Conservation (phyloP, 2,329 filamentous ascomycete genomes). For the Phyllosticta citrichinensis region DNA sequence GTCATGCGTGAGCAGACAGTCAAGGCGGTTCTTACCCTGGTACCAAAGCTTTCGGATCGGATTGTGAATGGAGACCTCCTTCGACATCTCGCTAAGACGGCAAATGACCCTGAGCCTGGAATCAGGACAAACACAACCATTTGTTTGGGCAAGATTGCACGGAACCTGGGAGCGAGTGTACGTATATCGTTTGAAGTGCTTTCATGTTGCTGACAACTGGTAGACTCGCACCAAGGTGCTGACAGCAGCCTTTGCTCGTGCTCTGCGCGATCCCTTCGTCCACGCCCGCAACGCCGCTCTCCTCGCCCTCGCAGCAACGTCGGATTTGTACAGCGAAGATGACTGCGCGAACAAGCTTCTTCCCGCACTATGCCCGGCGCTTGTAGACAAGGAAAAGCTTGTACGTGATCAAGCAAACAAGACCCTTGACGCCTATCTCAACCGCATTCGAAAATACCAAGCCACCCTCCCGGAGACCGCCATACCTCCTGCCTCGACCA, state of each 20-base stretch:
- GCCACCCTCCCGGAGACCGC: conserved; percentile 69
- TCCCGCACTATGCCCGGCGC: conserved; percentile 69
- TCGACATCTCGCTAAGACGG: conserved; percentile 84
- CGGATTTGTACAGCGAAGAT: conserved; percentile 78
- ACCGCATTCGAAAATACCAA: conserved; percentile 70
- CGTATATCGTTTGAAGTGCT: conserved; percentile 8
- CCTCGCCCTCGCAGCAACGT: conserved; percentile 74
- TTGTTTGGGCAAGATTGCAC: conserved; percentile 90
- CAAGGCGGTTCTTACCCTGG: conserved; percentile 81
- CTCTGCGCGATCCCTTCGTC: conserved; percentile 85
- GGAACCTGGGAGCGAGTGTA: conserved; percentile 62
- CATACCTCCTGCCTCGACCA: conserved; percentile 52
- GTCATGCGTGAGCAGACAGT: conserved; percentile 92
- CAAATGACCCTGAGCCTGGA: conserved; percentile 93
- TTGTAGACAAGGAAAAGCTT: conserved; percentile 92
- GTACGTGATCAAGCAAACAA: conserved; percentile 87
- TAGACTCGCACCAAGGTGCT: conserved; percentile 80
- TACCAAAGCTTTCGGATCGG: conserved; percentile 82
- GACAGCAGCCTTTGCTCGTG: conserved; percentile 81
- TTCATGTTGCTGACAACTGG: background rate
- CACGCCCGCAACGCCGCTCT: conserved; percentile 86
- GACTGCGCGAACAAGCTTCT: conserved; percentile 79
- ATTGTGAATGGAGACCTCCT: conserved; percentile 89
- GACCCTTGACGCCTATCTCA: conserved; percentile 76
- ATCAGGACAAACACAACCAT: conserved; percentile 98